Conservation (phyloP, 2,329 filamentous ascomycete genomes). For the Aureobasidium sp. region DNA sequence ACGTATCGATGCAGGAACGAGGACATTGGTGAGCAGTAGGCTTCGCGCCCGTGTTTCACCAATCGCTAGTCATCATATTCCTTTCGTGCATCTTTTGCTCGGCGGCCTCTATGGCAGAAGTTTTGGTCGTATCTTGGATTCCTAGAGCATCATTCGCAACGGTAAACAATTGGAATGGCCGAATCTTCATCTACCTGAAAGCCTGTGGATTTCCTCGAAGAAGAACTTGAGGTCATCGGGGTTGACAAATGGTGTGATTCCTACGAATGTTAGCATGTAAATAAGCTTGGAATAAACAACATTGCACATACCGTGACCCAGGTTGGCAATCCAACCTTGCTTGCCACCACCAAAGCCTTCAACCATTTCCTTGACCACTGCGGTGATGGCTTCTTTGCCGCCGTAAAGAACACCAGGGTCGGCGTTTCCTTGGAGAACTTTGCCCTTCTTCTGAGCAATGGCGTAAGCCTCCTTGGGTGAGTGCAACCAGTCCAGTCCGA, state of each 20-base stretch:
- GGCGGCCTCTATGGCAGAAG: slow-evolving; percentile 17
- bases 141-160: slow-evolving; percentile 25
- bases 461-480: slow-evolving; percentile 76
- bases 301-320: slow-evolving; percentile 70
- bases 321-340: slow-evolving; percentile 92
- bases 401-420: slow-evolving; percentile 93
- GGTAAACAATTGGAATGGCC: slow-evolving; percentile 12
- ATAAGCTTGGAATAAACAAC: background rate
- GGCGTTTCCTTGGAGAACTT: slow-evolving; percentile 86
- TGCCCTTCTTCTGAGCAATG: slow-evolving; percentile 61
- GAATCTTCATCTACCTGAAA: slow-evolving; percentile 30
- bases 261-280: slow-evolving; percentile 36
- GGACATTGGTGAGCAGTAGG: slow-evolving; percentile 28
- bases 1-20: slow-evolving; percentile 24
- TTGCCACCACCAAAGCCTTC: slow-evolving; percentile 74
- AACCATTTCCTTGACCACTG: slow-evolving; percentile 77
- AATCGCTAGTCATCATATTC: slow-evolving; percentile 26
- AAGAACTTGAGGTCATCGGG: slow-evolving; percentile 90
- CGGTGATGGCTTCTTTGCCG: slow-evolving; percentile 68
- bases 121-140: slow-evolving; percentile 18
- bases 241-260: slow-evolving; percentile 89
- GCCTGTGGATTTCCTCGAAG: slow-evolving; percentile 75
- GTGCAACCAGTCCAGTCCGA: slow-evolving; percentile 92
- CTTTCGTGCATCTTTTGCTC: slow-evolving; percentile 28
- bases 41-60: slow-evolving; percentile 17